Percentiles rank a stretch among this genome's conserved stretches.
Evolutionary conservation across 768 basidiomycete genomes (phyloP).

Genomic region (Auricularia heimuer): DNA sequence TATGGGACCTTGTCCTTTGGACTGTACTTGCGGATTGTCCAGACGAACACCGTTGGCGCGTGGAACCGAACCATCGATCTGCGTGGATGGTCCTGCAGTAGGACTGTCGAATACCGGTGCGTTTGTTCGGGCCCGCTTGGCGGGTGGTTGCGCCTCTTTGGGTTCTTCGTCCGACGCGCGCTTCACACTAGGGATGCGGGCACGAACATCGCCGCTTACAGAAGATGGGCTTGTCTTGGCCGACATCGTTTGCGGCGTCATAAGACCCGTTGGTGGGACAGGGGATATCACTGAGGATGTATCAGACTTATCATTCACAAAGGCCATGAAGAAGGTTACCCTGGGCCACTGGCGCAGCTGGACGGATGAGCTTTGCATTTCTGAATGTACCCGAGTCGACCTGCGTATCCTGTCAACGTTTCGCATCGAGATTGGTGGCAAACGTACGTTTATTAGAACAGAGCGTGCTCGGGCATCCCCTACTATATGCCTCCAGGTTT

Average conservation of each 20-base stretch:
- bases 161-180: no score
- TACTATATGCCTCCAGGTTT: conserved; percentile 70
- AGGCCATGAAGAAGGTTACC: no score
- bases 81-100: no score
- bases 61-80: no score
- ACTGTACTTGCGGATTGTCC: conserved; percentile 12
- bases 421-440: not conserved
- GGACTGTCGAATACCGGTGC: no score
- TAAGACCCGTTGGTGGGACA: not conserved
- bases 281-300: no score
- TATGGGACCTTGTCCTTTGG: conserved; percentile 11
- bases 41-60: conserved; percentile 2
- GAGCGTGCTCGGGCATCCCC: conserved; percentile 60
- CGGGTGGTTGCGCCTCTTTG: no score
- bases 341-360: no score
- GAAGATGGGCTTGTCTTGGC: conserved; percentile 10
- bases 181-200: no score
- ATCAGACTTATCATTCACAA: no score
- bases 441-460: conserved; percentile 52
- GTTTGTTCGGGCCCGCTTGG: no score
- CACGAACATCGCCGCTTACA: no score
- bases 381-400: not conserved
- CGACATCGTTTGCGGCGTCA: conserved; percentile 7
- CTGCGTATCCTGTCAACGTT: not conserved
- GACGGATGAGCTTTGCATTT: not conserved